phyloP scores from a whole-genome alignment of 495 filamentous ascomycete species.

The Podospora comata region DNA sequence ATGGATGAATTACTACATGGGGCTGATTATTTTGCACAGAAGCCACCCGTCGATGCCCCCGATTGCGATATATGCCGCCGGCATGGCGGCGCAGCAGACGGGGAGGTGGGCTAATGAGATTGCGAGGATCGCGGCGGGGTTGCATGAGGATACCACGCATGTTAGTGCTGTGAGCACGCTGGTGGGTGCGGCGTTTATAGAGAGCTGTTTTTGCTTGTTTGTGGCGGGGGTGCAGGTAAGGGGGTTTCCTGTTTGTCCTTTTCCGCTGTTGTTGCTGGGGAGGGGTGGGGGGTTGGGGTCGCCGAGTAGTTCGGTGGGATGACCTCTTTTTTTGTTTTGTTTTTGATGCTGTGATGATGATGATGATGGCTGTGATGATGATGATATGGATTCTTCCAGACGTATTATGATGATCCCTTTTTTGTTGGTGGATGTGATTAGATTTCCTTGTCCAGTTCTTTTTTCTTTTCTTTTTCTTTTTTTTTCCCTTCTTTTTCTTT shows the following conservation, averaged over 20 bases:
- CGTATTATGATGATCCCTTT: not conserved
- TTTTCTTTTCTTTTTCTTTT: not conserved
- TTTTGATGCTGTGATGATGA: not conserved
- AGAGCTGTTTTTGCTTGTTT: slow-evolving; percentile 76
- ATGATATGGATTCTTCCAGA: not conserved
- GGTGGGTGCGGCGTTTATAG: slow-evolving; percentile 77
- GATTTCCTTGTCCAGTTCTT: not conserved
- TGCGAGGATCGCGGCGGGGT: slow-evolving; percentile 75
- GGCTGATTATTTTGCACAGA: slow-evolving; percentile 71
- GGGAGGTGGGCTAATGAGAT: slow-evolving; percentile 66
- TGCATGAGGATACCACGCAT: slow-evolving; percentile 62
- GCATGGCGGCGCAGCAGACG: slow-evolving; percentile 67
- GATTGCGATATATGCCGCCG: slow-evolving; percentile 79
- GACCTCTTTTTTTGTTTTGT: not conserved
- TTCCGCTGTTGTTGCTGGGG: not conserved
- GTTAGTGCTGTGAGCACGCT: slow-evolving; percentile 66
- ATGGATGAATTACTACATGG: slow-evolving; percentile 80
- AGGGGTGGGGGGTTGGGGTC: not conserved
- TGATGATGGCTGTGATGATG: not conserved
- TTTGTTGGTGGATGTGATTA: not conserved
- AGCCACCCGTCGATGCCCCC: slow-evolving; percentile 88
- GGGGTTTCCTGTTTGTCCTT: slow-evolving; percentile 4
- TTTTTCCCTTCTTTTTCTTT: not conserved
- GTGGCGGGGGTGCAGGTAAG: slow-evolving; percentile 70
- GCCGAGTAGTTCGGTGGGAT: not conserved